Percentiles rank a stretch among this genome's conserved stretches.
phyloP scores from a whole-genome alignment of 148 eudicot species.

The Camellia lanceoleosa region DNA sequence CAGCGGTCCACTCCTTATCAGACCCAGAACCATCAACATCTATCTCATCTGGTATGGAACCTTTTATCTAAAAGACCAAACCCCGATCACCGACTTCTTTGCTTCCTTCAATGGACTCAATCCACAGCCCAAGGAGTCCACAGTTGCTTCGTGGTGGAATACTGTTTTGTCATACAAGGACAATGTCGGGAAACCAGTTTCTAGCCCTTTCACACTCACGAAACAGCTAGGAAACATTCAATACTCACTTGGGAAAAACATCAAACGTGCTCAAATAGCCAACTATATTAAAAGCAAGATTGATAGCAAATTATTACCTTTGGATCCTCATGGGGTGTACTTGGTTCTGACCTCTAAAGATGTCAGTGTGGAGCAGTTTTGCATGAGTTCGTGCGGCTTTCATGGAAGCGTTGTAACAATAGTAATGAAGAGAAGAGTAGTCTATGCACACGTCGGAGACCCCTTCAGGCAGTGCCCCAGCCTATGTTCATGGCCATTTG shows the following conservation, averaged over 20 bases:
- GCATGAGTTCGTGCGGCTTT: conserved; percentile 20
- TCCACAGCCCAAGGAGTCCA: not conserved
- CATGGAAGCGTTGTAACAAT: not conserved
- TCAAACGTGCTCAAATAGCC: conserved; percentile 17
- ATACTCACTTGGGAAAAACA: conserved; percentile 19
- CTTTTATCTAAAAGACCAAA: conserved; percentile 11
- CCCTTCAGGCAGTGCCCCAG: conserved; percentile 19
- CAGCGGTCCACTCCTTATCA: conserved; percentile 17
- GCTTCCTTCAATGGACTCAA: conserved; percentile 6
- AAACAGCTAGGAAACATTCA: conserved; percentile 9
- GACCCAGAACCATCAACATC: conserved; percentile 11
- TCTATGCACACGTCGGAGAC: conserved; percentile 20
- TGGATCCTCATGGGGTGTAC: conserved; percentile 17
- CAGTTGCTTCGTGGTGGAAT: conserved; percentile 15
- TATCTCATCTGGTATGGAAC: conserved; percentile 23
- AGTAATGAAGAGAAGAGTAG: not conserved
- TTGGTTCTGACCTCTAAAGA: conserved; percentile 18
- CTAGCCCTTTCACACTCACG: not conserved
- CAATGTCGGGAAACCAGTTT: conserved; percentile 4
- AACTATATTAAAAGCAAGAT: conserved; percentile 18
- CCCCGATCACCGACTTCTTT: conserved; percentile 22
- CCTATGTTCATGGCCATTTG: conserved; percentile 17
- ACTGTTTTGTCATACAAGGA: conserved; percentile 13
- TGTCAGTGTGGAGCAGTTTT: conserved; percentile 13
- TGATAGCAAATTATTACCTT: not conserved